Conservation (phyloP, 768 basidiomycete species). For the Lentinula detonsa region DNA sequence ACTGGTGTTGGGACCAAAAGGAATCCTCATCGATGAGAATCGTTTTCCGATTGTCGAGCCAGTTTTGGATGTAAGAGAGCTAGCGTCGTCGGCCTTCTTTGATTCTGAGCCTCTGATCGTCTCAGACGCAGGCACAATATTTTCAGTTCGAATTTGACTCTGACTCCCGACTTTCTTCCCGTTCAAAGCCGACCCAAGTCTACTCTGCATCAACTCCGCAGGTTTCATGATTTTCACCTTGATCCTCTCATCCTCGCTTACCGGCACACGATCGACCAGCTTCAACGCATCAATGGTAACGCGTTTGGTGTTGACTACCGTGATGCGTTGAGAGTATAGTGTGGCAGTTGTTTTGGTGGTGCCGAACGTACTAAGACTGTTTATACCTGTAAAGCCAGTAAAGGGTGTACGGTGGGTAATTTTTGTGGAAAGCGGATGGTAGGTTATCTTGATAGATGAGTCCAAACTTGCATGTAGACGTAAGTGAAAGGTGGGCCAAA, state of each 20-base stretch:
- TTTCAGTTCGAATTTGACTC: background rate
- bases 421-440: slow-evolving; percentile 30
- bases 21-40: background rate
- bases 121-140: background rate
- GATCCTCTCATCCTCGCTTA: slow-evolving; percentile 24
- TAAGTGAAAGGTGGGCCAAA: background rate
- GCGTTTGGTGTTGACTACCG: slow-evolving; percentile 30
- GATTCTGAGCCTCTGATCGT: background rate
- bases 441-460: slow-evolving; percentile 33
- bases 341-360: slow-evolving; percentile 24
- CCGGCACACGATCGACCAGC: slow-evolving; percentile 32
- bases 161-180: background rate
- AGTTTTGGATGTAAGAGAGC: background rate
- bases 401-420: slow-evolving; percentile 26
- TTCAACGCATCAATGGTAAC: slow-evolving; percentile 22
- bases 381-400: background rate
- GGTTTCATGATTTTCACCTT: slow-evolving; percentile 15
- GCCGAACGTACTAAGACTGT: background rate
- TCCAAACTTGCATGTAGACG: slow-evolving; percentile 22
- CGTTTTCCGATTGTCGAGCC: background rate
- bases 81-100: background rate
- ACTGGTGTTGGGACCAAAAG: background rate
- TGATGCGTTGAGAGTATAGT: slow-evolving; percentile 30
- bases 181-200: background rate
- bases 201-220: slow-evolving; percentile 6